Percentiles rank a stretch among this genome's conserved stretches.
These are phyloP conservation scores for Phytophthora sansomeana DNA, from an alignment of 352 stramenopile genomes.

Conservation along the genomic window DNA sequence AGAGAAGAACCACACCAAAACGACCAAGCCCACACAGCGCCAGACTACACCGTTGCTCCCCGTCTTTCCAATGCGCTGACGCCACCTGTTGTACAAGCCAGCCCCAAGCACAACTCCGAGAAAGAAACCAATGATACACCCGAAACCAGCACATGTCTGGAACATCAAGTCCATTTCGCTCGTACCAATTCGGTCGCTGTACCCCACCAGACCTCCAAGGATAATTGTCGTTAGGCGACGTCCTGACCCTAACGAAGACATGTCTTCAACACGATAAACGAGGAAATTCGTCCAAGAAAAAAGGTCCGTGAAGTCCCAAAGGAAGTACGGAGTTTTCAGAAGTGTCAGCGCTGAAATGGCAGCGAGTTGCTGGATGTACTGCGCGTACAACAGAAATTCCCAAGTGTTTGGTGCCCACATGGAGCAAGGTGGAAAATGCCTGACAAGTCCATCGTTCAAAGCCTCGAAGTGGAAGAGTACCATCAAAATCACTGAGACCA, in stretches of 20 bases:
- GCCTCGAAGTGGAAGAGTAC: slow-evolving; percentile 57
- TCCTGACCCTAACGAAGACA: slow-evolving; percentile 16
- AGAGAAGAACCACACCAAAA: slow-evolving; percentile 63
- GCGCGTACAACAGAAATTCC: slow-evolving; percentile 62
- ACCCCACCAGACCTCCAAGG: slow-evolving; percentile 55
- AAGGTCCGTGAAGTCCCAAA: slow-evolving; percentile 68
- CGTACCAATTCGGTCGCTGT: slow-evolving; percentile 56
- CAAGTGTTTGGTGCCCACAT: slow-evolving; percentile 65
- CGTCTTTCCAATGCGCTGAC: neutral
- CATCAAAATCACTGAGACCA: slow-evolving; percentile 56
- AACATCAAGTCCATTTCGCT: slow-evolving; percentile 48
- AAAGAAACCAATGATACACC: slow-evolving; percentile 44
- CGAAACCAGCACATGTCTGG: slow-evolving; percentile 37
- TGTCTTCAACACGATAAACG: slow-evolving; percentile 18
- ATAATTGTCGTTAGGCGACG: slow-evolving; percentile 57
- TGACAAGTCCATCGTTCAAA: slow-evolving; percentile 37
- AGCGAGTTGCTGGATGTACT: slow-evolving; percentile 65
- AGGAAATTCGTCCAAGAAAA: slow-evolving; percentile 73
- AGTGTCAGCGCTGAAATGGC: slow-evolving; percentile 60
- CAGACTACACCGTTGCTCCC: slow-evolving; percentile 45
- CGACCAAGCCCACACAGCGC: slow-evolving; percentile 51
- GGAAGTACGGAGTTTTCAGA: slow-evolving; percentile 60
- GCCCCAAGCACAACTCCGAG: slow-evolving; percentile 39
- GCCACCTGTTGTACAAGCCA: slow-evolving; percentile 14
- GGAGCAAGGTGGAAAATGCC: slow-evolving; percentile 11